These are phyloP conservation scores for Glaciozyma martinii DNA, from an alignment of 768 basidiomycete species.

Conservation along the genomic window DNA sequence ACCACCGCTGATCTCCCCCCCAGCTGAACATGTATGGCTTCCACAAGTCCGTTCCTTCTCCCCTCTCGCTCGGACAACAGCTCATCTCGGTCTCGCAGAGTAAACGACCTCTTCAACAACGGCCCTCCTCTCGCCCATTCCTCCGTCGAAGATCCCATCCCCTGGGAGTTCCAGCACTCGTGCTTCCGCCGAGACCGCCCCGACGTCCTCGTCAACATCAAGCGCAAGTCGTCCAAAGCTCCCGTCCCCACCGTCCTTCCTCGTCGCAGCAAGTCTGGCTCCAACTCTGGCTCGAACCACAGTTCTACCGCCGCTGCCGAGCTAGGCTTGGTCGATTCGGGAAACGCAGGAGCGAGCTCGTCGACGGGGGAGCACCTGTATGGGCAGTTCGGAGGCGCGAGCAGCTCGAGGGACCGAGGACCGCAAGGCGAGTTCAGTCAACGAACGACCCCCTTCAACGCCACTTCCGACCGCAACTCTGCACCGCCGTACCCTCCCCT, in stretches of 20 bases:
- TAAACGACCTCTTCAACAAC: background rate
- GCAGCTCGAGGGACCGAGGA: too few species aligned
- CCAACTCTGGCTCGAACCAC: background rate
- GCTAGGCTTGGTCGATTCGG: too few species aligned
- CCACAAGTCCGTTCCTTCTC: conserved; percentile 49
- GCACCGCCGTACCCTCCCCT: too few species aligned
- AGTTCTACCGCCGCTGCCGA: too few species aligned
- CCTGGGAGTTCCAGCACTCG: conserved; percentile 42
- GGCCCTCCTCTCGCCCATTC: background rate
- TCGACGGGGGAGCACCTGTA: too few species aligned
- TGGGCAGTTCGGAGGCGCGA: too few species aligned
- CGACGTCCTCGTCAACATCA: conserved; percentile 51
- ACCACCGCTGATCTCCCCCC: conserved; percentile 19
- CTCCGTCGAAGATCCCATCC: conserved; percentile 32
- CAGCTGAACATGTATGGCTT: conserved; percentile 81
- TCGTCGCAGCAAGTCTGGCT: background rate
- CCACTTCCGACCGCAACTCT: too few species aligned
- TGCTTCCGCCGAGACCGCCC: conserved; percentile 52
- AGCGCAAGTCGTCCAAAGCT: conserved; percentile 31
- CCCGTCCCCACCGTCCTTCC: background rate
- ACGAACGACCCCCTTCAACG: too few species aligned
- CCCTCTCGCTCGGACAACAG: background rate
- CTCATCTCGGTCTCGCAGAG: background rate
- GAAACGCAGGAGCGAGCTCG: too few species aligned
- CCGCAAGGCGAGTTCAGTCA: too few species aligned